Evolutionary conservation across 2,329 filamentous ascomycete species (phyloP), one percentile per base, ranked within the genome.

Genomic region (Berkeleyomyces rouxiae): DNA sequence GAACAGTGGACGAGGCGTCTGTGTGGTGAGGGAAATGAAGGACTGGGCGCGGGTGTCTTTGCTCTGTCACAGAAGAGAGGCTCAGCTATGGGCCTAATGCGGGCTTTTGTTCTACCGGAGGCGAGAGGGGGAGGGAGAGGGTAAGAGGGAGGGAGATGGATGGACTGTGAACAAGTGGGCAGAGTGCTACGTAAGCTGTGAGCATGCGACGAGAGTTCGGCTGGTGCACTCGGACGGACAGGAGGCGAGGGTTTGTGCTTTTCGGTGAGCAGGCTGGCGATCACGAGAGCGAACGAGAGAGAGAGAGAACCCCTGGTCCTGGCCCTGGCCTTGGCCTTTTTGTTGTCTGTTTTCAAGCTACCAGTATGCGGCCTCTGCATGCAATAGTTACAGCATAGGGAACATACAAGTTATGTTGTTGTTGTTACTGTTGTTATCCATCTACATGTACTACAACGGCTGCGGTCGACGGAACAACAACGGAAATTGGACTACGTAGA

Each of bases 11-110:
- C 23, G 23, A 23, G 43, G 43, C 43, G 13, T 46, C 43, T 46
- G 33, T 23, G 33, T 33, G 51, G 7, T 55, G 51, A 55, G 51
- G 51, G 51, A 55, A 55, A 55, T 55, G 51, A 55, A 55, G 51
- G 51, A 55, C 51, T 55, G 9, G 51, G 36, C 13, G 36, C 36
- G 11, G 7, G 51, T n/a, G 51, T 55, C 51, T 36, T 55, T 55
- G 51, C 51, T 55, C n/a, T 55, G 51, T 55, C 51, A n/a, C 51
- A 55, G 36, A 55, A 11, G 36, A 55, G 51, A 55, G 51, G 51
- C 51, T 39, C 31, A 55, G 51, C 51, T 31, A 55, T 55, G 36
- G 37, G n/a, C 23, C 23, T 2, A 2, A 23, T 23, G 23, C 23
- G 23, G 23, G 23, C 23, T 23, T 23, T 23, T 23, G 23, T 23